Evolutionary conservation across 352 stramenopile species (phyloP), one percentile per base, ranked within the genome.

Genomic region (Phytophthora macrochlamydospora): DNA sequence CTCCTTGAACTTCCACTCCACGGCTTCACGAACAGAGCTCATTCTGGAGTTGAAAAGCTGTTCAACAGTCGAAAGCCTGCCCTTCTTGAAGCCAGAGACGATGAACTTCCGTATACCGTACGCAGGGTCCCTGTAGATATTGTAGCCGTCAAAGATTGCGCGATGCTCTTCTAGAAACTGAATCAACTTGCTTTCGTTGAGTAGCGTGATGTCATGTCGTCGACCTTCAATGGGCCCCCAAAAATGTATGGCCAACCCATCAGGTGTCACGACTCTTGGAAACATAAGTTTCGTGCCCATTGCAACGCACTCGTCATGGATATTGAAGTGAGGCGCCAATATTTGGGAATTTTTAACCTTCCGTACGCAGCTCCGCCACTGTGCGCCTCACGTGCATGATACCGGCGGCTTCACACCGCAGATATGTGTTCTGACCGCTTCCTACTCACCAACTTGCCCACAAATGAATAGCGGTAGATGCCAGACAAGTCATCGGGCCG

Each of bases 141-240:
- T 18, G 38, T 52, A 52, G 18, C 38, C 60, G 38, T 56, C 33
- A 48, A 68, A 68, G n/a, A 62, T 38, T 18, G 56, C 32, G n/a
- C 43, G 1, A 7, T 62, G 4, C 0, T 40, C 2, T 2, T n/a
- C 38, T 14, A 58, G 4, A 28, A 37, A 68, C 12, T 57, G n/a
- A 29, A 42, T 6, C 2, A 68, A 9, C 32, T 62, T 62, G 24
- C 45, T 58, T 44, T 55, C 44, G 38, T 52, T 33, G 5, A 67
- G 14, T 28, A 60, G 46, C 1, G 51, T 61, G n/a, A 61, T 56
- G 11, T 52, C 52, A 57, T 62, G 60, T 7, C 50, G 37, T 0
- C 60, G 52, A 4, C 52, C 33, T 67, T 62, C 44, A 43, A 67
- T 52, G 1, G 35, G 40, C 1, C 60, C 44, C 51, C 51, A 67